phyloP scores from a whole-genome alignment of 192 early-diverging fungal genomes.

The Gigaspora rosea region DNA sequence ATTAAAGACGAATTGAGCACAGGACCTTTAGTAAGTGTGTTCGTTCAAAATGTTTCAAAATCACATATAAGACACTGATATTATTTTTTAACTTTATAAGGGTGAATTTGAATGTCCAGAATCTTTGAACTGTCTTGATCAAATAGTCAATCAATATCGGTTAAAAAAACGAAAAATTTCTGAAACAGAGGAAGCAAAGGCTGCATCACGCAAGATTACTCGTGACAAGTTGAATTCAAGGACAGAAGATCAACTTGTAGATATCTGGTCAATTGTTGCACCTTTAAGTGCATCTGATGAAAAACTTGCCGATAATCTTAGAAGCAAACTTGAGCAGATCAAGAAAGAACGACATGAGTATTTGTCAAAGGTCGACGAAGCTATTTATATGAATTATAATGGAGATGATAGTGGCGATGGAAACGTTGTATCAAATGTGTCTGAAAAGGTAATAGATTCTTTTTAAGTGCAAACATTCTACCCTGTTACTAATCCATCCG shows the following conservation, averaged over 20 bases:
- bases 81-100: background rate
- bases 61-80: background rate
- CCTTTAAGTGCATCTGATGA: constrained; percentile 12
- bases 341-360: background rate
- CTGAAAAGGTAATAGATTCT: background rate
- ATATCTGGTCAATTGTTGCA: background rate
- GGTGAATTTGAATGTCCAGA: background rate
- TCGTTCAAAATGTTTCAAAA: no score
- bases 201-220: background rate
- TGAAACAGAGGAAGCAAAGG: background rate
- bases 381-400: background rate
- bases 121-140: background rate
- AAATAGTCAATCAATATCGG: background rate
- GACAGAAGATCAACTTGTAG: background rate
- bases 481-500: background rate
- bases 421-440: background rate
- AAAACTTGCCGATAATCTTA: background rate
- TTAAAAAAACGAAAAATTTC: background rate
- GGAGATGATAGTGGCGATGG: background rate
- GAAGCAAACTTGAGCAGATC: background rate
- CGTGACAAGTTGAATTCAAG: background rate
- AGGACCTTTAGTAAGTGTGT: background rate
- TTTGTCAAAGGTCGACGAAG: background rate
- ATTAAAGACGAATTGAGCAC: background rate
- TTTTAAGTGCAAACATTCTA: background rate